Base-by-base conservation (phyloP, 495 filamentous ascomycete species). In the Penicillium alfredii region DNA sequence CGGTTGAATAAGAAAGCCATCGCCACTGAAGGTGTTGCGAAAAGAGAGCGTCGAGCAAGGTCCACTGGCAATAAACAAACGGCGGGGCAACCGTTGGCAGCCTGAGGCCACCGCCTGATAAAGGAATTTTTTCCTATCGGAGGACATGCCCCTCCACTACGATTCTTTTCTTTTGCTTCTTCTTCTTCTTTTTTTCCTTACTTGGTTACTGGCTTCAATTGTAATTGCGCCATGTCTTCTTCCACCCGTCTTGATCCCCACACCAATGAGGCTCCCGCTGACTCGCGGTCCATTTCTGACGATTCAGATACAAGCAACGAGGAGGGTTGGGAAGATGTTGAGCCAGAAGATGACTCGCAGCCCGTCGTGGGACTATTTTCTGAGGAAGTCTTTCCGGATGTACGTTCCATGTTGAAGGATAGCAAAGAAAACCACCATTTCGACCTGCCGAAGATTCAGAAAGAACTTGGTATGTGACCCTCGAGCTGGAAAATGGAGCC, bases 1-100 rank as follows among this genome's bases (percentile, higher is more conserved):
- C 88, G 73, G 36, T 78, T 80, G 58, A 95, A 96, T 44, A 98
- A 77, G 67, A 99, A 99, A 14, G 92, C 84, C 86, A 95, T 94
- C 36, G 45, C 38, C 35, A 40, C 19, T 13, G 33, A 47, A 44
- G 18, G 35, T 40, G 35, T 27, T 35, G 31, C 32, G 18, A 14
- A 31, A 35, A 39, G 41, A 6, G 24, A 37, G 29, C 23, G 19
- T n/a, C 14, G 27, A n/a, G 40, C n/a, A n/a, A n/a, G n/a, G n/a
- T n/a, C n/a, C n/a, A n/a, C n/a, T n/a, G n/a, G n/a, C n/a, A 54
- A 61, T 62, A 60, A 59, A 66, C 60, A 64, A 58, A 57, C 38
- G 47, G 60, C 60, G 63, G 63, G 63, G 63, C 63, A 63, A 60
- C 60, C 23, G 44, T 12, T 38, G 36, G 40, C 23, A 25, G 23